phyloP scores from a whole-genome alignment of 805 yeast genomes.

The Ogataea philodendri region DNA sequence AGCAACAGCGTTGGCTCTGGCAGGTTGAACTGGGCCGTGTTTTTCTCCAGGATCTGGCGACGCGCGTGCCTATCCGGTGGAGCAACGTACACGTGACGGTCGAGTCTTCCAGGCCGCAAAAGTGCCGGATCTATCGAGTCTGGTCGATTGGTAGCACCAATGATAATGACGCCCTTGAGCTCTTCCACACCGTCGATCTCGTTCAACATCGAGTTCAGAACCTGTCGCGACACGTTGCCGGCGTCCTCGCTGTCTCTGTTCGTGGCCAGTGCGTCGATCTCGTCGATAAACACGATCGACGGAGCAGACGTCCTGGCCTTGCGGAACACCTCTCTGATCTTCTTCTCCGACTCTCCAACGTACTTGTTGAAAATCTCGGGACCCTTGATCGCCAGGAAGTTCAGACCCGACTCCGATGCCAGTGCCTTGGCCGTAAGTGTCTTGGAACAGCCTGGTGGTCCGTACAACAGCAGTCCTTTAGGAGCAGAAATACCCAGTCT shows the following conservation, averaged over 20 bases:
- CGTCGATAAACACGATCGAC: constrained; percentile 93
- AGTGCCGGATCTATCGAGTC: constrained; percentile 90
- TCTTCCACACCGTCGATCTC: constrained; percentile 98
- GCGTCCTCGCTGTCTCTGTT: constrained; percentile 62
- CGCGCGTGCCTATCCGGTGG: constrained; percentile 89
- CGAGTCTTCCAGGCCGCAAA: constrained; percentile 92
- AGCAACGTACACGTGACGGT: constrained; percentile 85
- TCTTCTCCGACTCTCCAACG: constrained; percentile 94
- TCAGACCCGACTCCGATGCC: constrained; percentile 93
- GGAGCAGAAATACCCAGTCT: constrained; percentile 86
- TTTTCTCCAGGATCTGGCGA: constrained; percentile 69
- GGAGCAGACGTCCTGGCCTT: constrained; percentile 93
- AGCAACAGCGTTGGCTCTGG: constrained; percentile 42
- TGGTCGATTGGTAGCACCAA: constrained; percentile 97
- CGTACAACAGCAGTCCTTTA: constrained; percentile 87
- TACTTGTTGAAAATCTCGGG: constrained; percentile 93
- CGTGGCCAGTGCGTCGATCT: constrained; percentile 88
- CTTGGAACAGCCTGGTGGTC: constrained; percentile 98
- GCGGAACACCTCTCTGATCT: constrained; percentile 88
- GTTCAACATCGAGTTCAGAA: constrained; percentile 83
- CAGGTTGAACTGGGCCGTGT: constrained; percentile 62
- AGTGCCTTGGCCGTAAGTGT: constrained; percentile 92
- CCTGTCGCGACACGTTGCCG: constrained; percentile 76
- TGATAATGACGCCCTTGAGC: constrained; percentile 84
- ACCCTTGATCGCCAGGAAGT: constrained; percentile 93